A percentile compares a stretch with the other conserved stretches of the same genome.
phyloP scores from a whole-genome alignment of 2,329 filamentous ascomycete species.

The Sarocladium kiliense region DNA sequence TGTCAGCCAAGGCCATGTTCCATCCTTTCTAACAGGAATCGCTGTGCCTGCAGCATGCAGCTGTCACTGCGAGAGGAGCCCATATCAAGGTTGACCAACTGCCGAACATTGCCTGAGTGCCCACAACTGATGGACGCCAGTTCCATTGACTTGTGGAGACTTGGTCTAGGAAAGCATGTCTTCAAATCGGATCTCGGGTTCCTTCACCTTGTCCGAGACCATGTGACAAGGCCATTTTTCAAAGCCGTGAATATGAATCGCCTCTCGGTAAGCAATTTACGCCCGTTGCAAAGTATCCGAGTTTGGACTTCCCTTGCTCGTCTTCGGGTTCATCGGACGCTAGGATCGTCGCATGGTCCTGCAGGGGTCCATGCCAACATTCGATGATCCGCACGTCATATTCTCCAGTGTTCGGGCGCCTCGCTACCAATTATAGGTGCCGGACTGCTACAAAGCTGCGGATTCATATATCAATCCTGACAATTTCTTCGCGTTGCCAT shows the following conservation, averaged over 20 bases:
- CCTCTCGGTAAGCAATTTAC: neutral
- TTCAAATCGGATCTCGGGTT: neutral
- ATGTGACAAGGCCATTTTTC: neutral
- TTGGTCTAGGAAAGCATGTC: too few relatives aligned
- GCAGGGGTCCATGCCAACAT: neutral
- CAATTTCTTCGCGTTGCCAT: too few relatives aligned
- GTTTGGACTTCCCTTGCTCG: neutral
- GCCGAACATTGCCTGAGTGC: too few relatives aligned
- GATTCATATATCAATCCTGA: too few relatives aligned
- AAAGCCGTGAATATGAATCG: neutral
- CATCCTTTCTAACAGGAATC: neutral
- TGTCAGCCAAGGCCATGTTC: neutral
- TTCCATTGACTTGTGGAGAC: too few relatives aligned
- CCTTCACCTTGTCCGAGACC: neutral
- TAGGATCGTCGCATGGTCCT: slow-evolving; percentile 3
- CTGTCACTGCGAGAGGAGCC: too few relatives aligned
- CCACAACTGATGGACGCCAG: too few relatives aligned
- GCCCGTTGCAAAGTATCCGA: neutral
- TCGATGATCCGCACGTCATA: slow-evolving; percentile 2
- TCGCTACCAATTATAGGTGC: neutral
- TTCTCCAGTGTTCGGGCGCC: neutral
- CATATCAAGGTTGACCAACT: too few relatives aligned
- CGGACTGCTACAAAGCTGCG: neutral
- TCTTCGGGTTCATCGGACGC: slow-evolving; percentile 4
- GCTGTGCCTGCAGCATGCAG: neutral